phyloP scores from a whole-genome alignment of 768 basidiomycete genomes.

The Pulveroboletus sp. region DNA sequence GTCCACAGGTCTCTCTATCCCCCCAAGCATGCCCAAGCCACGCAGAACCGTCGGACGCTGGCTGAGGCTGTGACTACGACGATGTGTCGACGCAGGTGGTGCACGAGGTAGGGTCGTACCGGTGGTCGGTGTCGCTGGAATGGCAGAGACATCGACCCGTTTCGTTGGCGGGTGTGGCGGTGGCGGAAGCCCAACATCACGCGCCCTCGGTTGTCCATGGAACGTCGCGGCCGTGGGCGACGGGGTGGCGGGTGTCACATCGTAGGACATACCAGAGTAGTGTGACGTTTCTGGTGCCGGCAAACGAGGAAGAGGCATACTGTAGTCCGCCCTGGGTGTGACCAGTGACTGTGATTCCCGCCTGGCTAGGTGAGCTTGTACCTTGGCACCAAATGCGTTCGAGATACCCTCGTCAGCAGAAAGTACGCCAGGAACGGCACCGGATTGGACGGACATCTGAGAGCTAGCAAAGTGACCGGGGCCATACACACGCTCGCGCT shows the following conservation, averaged over 20 bases:
- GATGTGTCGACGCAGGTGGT: constrained; percentile 74
- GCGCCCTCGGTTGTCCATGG: constrained; percentile 57
- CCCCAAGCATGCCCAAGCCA: constrained; percentile 61
- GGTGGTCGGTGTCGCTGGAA: constrained; percentile 26
- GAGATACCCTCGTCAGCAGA: constrained; percentile 18
- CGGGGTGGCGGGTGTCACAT: constrained; percentile 41
- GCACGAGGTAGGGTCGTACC: constrained; percentile 49
- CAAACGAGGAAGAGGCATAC: constrained; percentile 75
- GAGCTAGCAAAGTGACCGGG: constrained; percentile 92
- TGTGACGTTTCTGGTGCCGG: constrained; percentile 80
- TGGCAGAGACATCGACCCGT: constrained; percentile 24
- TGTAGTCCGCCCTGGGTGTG: constrained; percentile 59
- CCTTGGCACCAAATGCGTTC: constrained; percentile 21
- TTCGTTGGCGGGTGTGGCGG: constrained; percentile 28
- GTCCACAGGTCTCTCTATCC: constrained; percentile 33
- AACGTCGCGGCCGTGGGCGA: constrained; percentile 60
- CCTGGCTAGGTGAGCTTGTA: constrained; percentile 30
- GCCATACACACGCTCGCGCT: constrained; percentile 91
- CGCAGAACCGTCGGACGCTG: constrained; percentile 56
- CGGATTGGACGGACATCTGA: constrained; percentile 58
- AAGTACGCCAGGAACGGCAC: constrained; percentile 15
- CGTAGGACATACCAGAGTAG: constrained; percentile 79
- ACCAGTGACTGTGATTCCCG: constrained; percentile 26
- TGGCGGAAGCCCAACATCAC: constrained; percentile 54
- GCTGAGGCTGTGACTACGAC: constrained; percentile 79